phyloP scores from a whole-genome alignment of 768 basidiomycete genomes.

The Melanogaster broomeanus region DNA sequence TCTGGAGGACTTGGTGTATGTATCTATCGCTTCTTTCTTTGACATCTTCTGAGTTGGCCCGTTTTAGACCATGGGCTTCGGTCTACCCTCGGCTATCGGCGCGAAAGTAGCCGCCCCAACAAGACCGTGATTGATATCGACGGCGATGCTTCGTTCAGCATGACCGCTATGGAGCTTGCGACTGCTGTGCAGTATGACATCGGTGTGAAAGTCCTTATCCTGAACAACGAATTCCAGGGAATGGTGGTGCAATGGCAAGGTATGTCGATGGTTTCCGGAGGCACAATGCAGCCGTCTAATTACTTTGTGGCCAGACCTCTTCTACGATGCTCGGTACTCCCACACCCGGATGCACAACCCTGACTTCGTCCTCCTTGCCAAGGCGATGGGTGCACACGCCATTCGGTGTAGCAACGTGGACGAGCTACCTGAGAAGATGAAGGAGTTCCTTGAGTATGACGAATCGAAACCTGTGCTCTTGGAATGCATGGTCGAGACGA shows the following conservation, averaged over 20 bases:
- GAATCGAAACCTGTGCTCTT: constrained; percentile 82
- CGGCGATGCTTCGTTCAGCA: constrained; percentile 97
- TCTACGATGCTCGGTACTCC: constrained; percentile 96
- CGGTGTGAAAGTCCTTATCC: constrained; percentile 89
- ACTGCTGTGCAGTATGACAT: constrained; percentile 91
- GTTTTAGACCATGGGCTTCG: constrained; percentile 94
- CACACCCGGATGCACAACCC: constrained; percentile 97
- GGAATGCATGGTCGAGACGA: constrained; percentile 84
- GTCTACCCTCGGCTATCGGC: constrained; percentile 91
- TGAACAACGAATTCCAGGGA: constrained; percentile 98
- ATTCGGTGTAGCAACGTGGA: constrained; percentile 68
- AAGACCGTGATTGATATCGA: constrained; percentile 97
- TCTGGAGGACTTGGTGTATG: constrained; percentile 93
- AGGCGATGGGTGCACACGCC: constrained; percentile 91
- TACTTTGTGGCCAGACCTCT: constrained; percentile 61
- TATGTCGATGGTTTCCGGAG: constrained; percentile 32
- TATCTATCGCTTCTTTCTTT: constrained; percentile 18
- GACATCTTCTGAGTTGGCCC: background rate
- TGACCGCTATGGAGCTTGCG: constrained; percentile 99
- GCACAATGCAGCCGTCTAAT: background rate
- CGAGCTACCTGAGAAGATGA: constrained; percentile 94
- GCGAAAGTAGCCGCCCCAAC: constrained; percentile 95
- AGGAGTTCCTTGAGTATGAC: constrained; percentile 97
- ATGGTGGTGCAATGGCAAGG: constrained; percentile 99
- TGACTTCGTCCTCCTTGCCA: constrained; percentile 87